These are phyloP conservation scores for Galerina marginata DNA, from an alignment of 768 basidiomycete genomes.

Conservation along the genomic window DNA sequence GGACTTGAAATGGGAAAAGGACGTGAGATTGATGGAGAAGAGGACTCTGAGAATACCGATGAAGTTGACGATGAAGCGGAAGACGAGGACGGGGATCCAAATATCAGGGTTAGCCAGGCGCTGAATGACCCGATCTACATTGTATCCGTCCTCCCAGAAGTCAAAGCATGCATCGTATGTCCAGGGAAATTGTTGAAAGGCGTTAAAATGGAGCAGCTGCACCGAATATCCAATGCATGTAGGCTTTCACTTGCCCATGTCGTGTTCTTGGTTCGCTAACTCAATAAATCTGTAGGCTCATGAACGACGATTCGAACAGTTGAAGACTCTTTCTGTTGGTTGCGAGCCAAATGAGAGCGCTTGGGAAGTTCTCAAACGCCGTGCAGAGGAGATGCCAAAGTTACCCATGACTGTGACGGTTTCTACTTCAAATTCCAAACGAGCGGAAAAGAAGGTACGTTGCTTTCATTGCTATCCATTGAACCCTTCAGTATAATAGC, in stretches of 20 bases:
- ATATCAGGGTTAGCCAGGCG: constrained; percentile 62
- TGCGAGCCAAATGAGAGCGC: constrained; percentile 53
- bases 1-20: constrained; percentile 9
- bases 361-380: constrained; percentile 44
- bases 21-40: constrained; percentile 29
- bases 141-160: constrained; percentile 57
- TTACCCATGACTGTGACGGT: constrained; percentile 22
- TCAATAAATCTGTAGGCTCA: constrained; percentile 54
- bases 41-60: constrained; percentile 26
- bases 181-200: constrained; percentile 76
- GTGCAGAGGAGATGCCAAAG: constrained; percentile 33
- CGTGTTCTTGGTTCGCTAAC: constrained; percentile 9
- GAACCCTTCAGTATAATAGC: not conserved
- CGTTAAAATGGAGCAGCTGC: constrained; percentile 56
- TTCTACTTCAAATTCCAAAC: constrained; percentile 50
- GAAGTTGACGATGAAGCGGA: constrained; percentile 34
- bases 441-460: constrained; percentile 66
- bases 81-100: constrained; percentile 41
- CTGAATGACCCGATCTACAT: constrained; percentile 68
- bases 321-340: constrained; percentile 45
- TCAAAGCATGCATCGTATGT: constrained; percentile 69
- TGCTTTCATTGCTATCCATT: not conserved
- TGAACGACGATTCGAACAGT: constrained; percentile 59
- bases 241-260: constrained; percentile 29
- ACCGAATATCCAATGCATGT: constrained; percentile 69